Evolutionary conservation across 2,329 filamentous ascomycete species (phyloP).

Genomic region (Colletotrichum chlorophyti): DNA sequence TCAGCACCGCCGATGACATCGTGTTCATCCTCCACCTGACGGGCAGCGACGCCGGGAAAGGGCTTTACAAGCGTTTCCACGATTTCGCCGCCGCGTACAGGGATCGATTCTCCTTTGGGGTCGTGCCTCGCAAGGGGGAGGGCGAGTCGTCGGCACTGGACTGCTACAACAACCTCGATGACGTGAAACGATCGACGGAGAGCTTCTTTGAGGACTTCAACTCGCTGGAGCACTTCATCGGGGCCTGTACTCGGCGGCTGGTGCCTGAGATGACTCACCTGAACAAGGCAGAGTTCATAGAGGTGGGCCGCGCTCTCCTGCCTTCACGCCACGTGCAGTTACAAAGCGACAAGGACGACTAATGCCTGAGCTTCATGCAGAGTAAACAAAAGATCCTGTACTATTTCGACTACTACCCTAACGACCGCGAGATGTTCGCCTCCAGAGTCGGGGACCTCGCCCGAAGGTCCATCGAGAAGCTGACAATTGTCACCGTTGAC

Average conservation of each 20-base stretch:
- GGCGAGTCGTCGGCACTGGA: conserved; percentile 33
- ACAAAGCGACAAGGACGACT: too few species aligned
- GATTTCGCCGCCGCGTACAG: conserved; percentile 42
- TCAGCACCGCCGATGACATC: conserved; percentile 46
- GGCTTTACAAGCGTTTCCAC: conserved; percentile 39
- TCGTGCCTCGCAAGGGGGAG: conserved; percentile 20
- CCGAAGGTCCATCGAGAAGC: conserved; percentile 51
- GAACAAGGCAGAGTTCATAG: conserved; percentile 45
- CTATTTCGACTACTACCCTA: conserved; percentile 34
- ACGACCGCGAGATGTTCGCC: conserved; percentile 43
- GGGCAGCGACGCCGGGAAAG: conserved; percentile 33
- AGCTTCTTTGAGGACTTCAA: conserved; percentile 40
- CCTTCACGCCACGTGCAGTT: too few species aligned
- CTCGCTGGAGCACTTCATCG: conserved; percentile 45
- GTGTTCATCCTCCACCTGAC: conserved; percentile 49
- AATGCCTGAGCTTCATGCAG: too few species aligned
- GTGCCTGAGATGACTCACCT: conserved; percentile 51
- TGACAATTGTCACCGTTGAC: conserved; percentile 55
- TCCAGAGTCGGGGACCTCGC: conserved; percentile 45
- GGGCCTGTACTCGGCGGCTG: conserved; percentile 43
- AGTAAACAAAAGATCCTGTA: conserved; percentile 33
- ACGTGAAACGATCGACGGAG: conserved; percentile 37
- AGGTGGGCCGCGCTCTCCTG: not conserved
- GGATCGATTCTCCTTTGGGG: conserved; percentile 51
- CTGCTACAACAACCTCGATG: conserved; percentile 51